phyloP scores from a whole-genome alignment of 2,329 filamentous ascomycete species.

The Leptographium procerum region DNA sequence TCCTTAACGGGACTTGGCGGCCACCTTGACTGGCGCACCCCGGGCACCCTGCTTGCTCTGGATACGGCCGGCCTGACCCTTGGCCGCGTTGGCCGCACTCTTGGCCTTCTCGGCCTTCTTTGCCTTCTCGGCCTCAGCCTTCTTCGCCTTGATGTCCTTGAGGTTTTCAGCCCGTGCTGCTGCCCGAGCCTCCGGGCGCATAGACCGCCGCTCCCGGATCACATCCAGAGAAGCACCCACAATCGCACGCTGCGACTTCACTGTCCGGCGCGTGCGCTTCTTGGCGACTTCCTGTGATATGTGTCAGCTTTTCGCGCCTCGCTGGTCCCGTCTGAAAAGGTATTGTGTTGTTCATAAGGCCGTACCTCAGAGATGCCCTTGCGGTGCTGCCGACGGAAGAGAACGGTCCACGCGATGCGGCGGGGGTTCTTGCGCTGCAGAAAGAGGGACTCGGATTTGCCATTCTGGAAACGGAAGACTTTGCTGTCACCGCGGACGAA shows the following conservation, averaged over 20 bases:
- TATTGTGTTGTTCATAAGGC: slow-evolving; percentile 10
- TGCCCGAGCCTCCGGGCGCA: slow-evolving; percentile 89
- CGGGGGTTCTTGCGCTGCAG: slow-evolving; percentile 99
- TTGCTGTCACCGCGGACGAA: slow-evolving; percentile 99
- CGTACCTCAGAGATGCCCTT: slow-evolving; percentile 99
- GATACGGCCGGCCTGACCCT: slow-evolving; percentile 70
- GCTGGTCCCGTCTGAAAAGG: neutral
- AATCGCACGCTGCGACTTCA: slow-evolving; percentile 98
- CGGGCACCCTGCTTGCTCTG: slow-evolving; percentile 96
- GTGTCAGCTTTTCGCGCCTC: neutral
- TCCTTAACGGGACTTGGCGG: slow-evolving; percentile 75
- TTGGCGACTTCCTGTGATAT: slow-evolving; percentile 86
- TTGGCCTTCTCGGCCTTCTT: slow-evolving; percentile 99
- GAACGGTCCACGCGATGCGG: slow-evolving; percentile 96
- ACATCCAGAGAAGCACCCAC: slow-evolving; percentile 98
- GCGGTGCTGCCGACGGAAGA: slow-evolving; percentile 98
- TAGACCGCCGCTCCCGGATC: slow-evolving; percentile 95
- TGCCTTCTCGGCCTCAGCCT: slow-evolving; percentile 69
- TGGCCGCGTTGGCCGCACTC: slow-evolving; percentile 59
- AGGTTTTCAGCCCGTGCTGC: slow-evolving; percentile 84
- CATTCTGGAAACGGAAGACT: slow-evolving; percentile 99
- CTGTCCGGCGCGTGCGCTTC: slow-evolving; percentile 95
- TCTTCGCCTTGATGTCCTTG: slow-evolving; percentile 99
- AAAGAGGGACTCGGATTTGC: slow-evolving; percentile 99
- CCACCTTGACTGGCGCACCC: slow-evolving; percentile 76